phyloP scores from a whole-genome alignment of 2,329 filamentous ascomycete species.

The Paracorniculantispora psalliotae region DNA sequence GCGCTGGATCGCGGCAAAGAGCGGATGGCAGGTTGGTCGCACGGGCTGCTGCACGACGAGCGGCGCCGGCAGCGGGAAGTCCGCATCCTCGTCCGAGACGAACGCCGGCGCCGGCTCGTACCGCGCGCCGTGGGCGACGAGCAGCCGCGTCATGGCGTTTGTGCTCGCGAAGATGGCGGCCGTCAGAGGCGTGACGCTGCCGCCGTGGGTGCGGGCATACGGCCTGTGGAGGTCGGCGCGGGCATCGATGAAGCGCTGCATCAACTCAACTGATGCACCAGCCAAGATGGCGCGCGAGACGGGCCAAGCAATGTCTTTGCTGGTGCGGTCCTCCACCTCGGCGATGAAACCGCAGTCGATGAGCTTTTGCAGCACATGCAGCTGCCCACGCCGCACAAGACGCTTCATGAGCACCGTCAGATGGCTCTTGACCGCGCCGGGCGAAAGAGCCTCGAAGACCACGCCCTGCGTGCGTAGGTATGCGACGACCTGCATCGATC shows the following conservation, averaged over 20 bases:
- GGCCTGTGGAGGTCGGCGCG: not conserved
- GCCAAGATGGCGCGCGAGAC: conserved; percentile 3
- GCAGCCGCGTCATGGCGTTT: not conserved
- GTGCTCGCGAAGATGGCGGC: not conserved
- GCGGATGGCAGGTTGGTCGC: not conserved
- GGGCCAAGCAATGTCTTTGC: not conserved
- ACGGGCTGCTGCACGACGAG: too few relatives aligned
- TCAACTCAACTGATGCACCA: not conserved
- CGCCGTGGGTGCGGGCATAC: not conserved
- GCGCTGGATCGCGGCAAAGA: conserved; percentile 1
- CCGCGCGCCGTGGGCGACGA: not conserved
- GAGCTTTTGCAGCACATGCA: not conserved
- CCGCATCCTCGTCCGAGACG: not conserved
- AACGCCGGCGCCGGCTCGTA: not conserved
- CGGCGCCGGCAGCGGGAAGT: too few relatives aligned
- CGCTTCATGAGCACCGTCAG: not conserved
- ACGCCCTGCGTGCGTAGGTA: not conserved
- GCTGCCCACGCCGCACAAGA: not conserved
- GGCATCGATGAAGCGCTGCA: not conserved
- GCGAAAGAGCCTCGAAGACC: not conserved
- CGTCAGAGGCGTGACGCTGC: not conserved
- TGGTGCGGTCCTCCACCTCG: not conserved
- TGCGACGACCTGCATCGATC: not conserved
- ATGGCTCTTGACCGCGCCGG: not conserved
- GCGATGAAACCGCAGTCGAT: not conserved